These are phyloP conservation scores for Senna siamea DNA, from an alignment of 306 rosid genomes.

Conservation along the genomic window DNA sequence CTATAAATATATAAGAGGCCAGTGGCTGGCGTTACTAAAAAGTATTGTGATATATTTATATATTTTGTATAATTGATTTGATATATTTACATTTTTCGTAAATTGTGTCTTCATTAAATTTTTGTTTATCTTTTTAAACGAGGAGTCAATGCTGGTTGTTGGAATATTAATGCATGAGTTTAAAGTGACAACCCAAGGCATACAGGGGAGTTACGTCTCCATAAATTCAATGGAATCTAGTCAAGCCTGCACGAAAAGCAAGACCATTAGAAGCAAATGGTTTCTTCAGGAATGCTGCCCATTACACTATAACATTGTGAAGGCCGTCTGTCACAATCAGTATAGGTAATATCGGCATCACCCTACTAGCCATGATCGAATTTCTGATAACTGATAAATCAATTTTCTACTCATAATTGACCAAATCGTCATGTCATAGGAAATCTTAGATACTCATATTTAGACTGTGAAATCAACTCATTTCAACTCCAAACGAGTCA, in stretches of 20 bases:
- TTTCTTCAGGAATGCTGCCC: neutral
- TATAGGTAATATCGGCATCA: too few species aligned
- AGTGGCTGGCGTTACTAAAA: too few species aligned
- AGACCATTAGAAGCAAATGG: neutral
- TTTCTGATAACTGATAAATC: too few species aligned
- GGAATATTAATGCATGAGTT: neutral
- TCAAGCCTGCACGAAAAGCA: neutral
- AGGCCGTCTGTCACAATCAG: neutral
- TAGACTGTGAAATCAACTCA: neutral
- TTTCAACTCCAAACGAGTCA: neutral
- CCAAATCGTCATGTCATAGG: too few species aligned
- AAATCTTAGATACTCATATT: neutral
- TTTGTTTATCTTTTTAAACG: neutral
- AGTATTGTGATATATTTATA: too few species aligned
- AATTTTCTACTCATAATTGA: too few species aligned
- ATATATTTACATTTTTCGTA: too few species aligned
- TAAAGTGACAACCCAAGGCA: neutral
- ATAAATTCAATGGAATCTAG: neutral
- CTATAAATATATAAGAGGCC: too few species aligned
- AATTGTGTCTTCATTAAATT: neutral
- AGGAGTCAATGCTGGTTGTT: slow-evolving; percentile 5
- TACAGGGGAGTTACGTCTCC: neutral
- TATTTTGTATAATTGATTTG: too few species aligned
- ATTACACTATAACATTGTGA: neutral
- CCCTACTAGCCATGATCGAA: too few species aligned